These are phyloP conservation scores for Pythium monospermum DNA, from an alignment of 352 stramenopile genomes.

Conservation along the genomic window DNA sequence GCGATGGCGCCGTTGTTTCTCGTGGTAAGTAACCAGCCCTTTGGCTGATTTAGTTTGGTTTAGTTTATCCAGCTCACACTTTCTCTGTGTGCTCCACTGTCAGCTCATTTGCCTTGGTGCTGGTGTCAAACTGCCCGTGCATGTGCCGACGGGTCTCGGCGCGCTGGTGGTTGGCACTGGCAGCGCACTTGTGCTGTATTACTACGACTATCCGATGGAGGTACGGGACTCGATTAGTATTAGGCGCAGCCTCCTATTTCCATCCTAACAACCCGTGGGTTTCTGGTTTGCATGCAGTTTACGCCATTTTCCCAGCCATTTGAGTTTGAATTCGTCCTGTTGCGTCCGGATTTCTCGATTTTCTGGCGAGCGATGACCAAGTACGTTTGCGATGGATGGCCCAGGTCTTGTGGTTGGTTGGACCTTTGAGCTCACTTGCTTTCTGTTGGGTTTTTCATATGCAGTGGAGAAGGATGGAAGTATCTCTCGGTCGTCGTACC, in stretches of 20 bases:
- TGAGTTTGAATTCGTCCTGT: slow-evolving; percentile 20
- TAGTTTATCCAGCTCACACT: not conserved
- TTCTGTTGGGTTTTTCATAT: too few relatives aligned
- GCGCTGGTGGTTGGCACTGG: slow-evolving; percentile 29
- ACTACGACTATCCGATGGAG: slow-evolving; percentile 21
- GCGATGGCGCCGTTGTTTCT: slow-evolving; percentile 30
- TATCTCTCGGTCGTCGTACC: slow-evolving; percentile 39
- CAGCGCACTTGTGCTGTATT: slow-evolving; percentile 23
- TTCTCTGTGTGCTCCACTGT: not conserved
- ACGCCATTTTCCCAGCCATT: slow-evolving; percentile 26
- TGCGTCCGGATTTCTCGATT: slow-evolving; percentile 16
- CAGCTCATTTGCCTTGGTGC: slow-evolving; percentile 38
- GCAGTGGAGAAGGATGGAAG: slow-evolving; percentile 29
- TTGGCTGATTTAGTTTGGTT: not conserved
- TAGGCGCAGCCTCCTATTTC: not conserved
- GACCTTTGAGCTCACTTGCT: not conserved
- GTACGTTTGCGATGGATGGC: slow-evolving; percentile 8
- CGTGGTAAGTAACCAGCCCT: slow-evolving; percentile 17
- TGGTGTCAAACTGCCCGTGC: slow-evolving; percentile 33
- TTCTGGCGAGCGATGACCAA: slow-evolving; percentile 24
- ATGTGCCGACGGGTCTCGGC: slow-evolving; percentile 30
- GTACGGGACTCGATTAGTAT: slow-evolving; percentile 2
- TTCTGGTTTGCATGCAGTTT: slow-evolving; percentile 15
- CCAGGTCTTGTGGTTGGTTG: not conserved
- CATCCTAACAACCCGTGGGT: too few relatives aligned